Evolutionary conservation across 169 alveolate genomes (phyloP).

Genomic region (Plasmodium coatneyi): DNA sequence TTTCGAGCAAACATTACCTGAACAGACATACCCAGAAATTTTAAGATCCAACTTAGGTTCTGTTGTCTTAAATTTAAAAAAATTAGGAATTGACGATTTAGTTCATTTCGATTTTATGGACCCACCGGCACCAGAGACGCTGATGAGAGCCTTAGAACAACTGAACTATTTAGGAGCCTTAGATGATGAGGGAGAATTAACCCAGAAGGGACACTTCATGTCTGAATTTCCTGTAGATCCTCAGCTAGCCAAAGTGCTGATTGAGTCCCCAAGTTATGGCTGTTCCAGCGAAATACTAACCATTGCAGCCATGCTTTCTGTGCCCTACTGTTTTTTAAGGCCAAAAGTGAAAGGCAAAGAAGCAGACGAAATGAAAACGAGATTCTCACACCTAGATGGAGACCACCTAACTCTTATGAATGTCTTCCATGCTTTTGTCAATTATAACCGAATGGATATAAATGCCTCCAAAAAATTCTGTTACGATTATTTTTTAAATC

Average conservation of each 20-base stretch:
- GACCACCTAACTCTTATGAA: slow-evolving; percentile 97
- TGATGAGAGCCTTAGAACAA: slow-evolving; percentile 97
- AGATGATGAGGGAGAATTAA: slow-evolving; percentile 99
- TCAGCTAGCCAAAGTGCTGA: slow-evolving; percentile 94
- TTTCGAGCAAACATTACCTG: slow-evolving; percentile 93
- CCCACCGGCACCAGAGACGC: slow-evolving; percentile 99
- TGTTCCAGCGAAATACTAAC: slow-evolving; percentile 93
- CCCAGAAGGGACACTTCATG: slow-evolving; percentile 96
- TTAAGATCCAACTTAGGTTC: slow-evolving; percentile 95
- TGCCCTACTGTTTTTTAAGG: slow-evolving; percentile 93
- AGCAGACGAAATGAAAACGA: slow-evolving; percentile 94
- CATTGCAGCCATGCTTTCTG: slow-evolving; percentile 94
- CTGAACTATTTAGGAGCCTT: slow-evolving; percentile 96
- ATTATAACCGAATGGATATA: slow-evolving; percentile 72
- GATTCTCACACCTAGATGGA: slow-evolving; percentile 96
- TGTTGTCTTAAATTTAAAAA: slow-evolving; percentile 96
- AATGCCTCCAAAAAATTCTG: slow-evolving; percentile 91
- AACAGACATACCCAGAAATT: slow-evolving; percentile 98
- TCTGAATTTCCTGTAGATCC: slow-evolving; percentile 99
- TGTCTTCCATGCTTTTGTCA: slow-evolving; percentile 81
- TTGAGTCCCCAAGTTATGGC: slow-evolving; percentile 88
- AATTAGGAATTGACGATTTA: slow-evolving; percentile 97
- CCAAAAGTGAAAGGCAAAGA: slow-evolving; percentile 92
- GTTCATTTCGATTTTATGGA: slow-evolving; percentile 99
- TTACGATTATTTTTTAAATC: slow-evolving; percentile 89